phyloP scores from a whole-genome alignment of 75 land plant genomes.

The Cunninghamia lanceolata region DNA sequence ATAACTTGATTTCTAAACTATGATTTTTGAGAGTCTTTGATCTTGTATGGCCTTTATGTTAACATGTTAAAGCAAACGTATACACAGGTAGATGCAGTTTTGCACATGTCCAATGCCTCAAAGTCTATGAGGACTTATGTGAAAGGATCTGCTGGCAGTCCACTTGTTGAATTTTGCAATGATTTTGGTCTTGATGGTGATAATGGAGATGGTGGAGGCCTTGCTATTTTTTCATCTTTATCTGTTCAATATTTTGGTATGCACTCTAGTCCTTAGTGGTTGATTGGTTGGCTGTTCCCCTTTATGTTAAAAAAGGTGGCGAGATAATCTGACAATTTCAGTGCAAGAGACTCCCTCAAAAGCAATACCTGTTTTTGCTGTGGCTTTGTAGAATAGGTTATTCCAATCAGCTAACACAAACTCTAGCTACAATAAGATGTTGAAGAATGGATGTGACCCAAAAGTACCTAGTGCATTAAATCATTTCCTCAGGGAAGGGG shows the following conservation, averaged over 20 bases:
- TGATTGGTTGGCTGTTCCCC: neutral
- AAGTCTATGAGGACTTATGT: constrained; percentile 53
- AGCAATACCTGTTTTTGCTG: neutral
- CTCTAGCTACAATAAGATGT: neutral
- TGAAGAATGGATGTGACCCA: neutral
- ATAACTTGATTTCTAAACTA: neutral
- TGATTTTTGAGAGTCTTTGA: neutral
- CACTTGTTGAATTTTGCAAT: constrained; percentile 45
- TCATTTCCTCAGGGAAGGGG: neutral
- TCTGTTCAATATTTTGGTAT: constrained; percentile 46
- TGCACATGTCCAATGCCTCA: constrained; percentile 33
- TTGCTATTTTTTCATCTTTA: constrained; percentile 52
- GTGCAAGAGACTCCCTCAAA: neutral
- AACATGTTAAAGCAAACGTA: neutral
- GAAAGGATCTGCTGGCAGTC: constrained; percentile 40
- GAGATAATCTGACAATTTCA: neutral
- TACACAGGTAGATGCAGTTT: constrained; percentile 38
- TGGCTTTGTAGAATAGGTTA: neutral
- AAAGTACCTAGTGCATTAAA: neutral
- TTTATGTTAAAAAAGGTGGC: neutral
- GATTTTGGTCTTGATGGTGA: constrained; percentile 36
- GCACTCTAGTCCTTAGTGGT: neutral
- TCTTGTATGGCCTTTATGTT: neutral
- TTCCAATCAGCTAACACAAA: neutral
- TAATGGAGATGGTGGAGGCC: constrained; percentile 65